Evolutionary conservation across 73 alveolate genomes (phyloP).

Genomic region (Paramecium tetraurelia): DNA sequence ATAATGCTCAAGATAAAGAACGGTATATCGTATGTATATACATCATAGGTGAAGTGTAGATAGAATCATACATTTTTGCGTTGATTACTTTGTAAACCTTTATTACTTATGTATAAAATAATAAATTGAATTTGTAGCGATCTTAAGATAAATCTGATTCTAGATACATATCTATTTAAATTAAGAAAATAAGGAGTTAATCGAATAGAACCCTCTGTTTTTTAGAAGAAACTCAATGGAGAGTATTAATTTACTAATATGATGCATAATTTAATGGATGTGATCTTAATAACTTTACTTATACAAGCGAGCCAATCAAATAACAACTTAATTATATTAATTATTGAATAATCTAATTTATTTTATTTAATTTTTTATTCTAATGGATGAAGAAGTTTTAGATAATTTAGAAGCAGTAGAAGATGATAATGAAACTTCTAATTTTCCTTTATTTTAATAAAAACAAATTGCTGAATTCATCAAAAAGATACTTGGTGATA

Average conservation of each 20-base stretch:
- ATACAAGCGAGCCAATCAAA: not conserved
- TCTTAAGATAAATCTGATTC: slow-evolving; percentile 67
- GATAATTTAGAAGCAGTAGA: not conserved
- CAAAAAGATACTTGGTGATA: not conserved
- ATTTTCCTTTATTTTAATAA: not conserved
- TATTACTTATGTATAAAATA: slow-evolving; percentile 65
- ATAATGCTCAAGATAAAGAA: slow-evolving; percentile 76
- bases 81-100: slow-evolving; percentile 82
- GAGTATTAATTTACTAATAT: not conserved
- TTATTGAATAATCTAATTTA: not conserved
- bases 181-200: slow-evolving; percentile 42
- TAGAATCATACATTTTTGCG: slow-evolving; percentile 84
- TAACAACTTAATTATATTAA: not conserved
- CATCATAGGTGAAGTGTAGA: slow-evolving; percentile 94
- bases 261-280: not conserved
- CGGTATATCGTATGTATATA: slow-evolving; percentile 89
- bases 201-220: not conserved
- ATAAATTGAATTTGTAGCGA: not conserved
- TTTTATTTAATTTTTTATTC: not conserved
- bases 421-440: not conserved
- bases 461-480: not conserved
- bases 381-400: not conserved
- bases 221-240: slow-evolving; percentile 63
- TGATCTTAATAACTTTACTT: not conserved
- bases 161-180: slow-evolving; percentile 53